phyloP scores from a whole-genome alignment of 495 filamentous ascomycete genomes.

The Penicillium paxilli region DNA sequence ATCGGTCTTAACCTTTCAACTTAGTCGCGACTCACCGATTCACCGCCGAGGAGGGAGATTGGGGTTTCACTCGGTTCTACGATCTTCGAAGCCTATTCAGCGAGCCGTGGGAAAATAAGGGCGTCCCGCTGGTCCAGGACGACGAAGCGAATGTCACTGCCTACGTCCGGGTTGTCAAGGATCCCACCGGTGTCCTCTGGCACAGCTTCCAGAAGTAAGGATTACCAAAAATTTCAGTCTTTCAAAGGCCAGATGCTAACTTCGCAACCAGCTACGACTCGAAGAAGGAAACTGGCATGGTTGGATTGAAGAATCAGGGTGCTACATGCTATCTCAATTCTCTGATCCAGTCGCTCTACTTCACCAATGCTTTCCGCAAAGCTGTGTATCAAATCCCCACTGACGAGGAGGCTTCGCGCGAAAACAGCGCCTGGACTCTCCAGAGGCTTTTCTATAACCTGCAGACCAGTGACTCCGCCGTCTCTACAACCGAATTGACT shows the following conservation, averaged over 20 bases:
- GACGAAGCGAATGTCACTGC: conserved; percentile 85
- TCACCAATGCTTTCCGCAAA: conserved; percentile 96
- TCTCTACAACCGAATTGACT: conserved; percentile 89
- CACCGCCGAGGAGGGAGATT: conserved; percentile 94
- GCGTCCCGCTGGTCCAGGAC: conserved; percentile 81
- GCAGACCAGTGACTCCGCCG: conserved; percentile 77
- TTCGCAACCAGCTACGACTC: conserved; percentile 74
- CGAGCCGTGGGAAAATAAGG: conserved; percentile 63
- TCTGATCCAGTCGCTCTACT: conserved; percentile 92
- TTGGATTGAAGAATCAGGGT: conserved; percentile 95
- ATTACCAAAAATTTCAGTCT: not conserved
- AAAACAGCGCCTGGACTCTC: conserved; percentile 89
- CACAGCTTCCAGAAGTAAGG: conserved; percentile 92
- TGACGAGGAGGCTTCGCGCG: conserved; percentile 71
- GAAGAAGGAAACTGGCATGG: conserved; percentile 96
- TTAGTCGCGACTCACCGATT: conserved; percentile 81
- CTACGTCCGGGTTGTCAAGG: conserved; percentile 91
- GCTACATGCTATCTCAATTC: conserved; percentile 99
- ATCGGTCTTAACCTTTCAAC: not conserved
- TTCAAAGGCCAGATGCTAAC: not conserved
- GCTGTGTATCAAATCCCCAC: conserved; percentile 97
- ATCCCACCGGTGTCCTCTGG: conserved; percentile 98
- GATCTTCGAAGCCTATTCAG: conserved; percentile 83
- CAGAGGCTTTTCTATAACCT: conserved; percentile 94
- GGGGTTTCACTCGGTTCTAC: conserved; percentile 94